Evolutionary conservation across 2,329 filamentous ascomycete genomes (phyloP), one percentile per base, ranked within the genome.

Genomic region (Lachnellula subtilissima): DNA sequence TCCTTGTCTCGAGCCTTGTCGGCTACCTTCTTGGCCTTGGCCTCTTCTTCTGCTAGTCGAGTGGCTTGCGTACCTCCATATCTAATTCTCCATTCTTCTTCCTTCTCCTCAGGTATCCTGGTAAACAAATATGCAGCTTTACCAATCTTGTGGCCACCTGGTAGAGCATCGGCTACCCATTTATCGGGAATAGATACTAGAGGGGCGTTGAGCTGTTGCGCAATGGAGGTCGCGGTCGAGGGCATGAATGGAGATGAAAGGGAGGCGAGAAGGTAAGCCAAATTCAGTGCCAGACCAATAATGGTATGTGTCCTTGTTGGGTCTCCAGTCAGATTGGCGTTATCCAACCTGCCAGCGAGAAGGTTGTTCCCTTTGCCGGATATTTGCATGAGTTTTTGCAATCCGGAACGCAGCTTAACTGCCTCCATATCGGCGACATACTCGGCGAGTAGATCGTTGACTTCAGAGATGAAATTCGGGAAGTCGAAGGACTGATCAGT

Each of bases 191-290:
- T 91, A 37, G 73, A 73, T 48, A 79, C 72, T 67, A 82, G 73
- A 57, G 71, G 61, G 48, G 72, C 74, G 56, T 87, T 83, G 28
- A 97, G 81, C 75, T 97, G 93, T 60, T 82, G 73, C 62, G 90
- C 82, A 64, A 97, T 96, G 35, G 84, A 83, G 57, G 80, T 80
- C 3, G 88, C 79, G 8, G 88, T 92, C n/a, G 81, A 80, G 42
- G 91, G 91, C 79, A 97, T 89, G 74, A 93, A 97, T 0, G 92
- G 92, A 52, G 85, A 83, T 55, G 92, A 82, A 45, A 96, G 75
- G 53, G 84, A 86, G 22, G 91, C 89, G 48, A 96, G 80, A 35
- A 97, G 84, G 68, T 93, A 85, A 53, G 93, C 85, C 61, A 92
- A 83, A 74, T 95, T 95, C 58, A 96, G 78, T 1, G 87, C 89